Evolutionary conservation across 2,329 filamentous ascomycete species (phyloP).

Genomic region (Colletotrichum coccodes): DNA sequence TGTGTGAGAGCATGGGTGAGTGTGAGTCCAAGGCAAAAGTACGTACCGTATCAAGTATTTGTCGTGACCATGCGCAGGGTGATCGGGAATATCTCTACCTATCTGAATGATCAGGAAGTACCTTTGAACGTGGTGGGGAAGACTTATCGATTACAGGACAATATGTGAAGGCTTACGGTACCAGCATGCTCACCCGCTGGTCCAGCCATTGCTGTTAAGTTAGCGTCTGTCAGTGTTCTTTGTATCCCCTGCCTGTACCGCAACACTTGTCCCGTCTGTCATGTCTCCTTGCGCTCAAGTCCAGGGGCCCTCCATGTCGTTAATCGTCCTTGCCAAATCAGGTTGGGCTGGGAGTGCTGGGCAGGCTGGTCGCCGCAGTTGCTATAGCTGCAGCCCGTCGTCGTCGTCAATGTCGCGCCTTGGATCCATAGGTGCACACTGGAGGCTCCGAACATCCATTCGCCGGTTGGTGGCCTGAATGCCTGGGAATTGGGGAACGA

Average conservation of each 20-base stretch:
- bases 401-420: conserved; percentile 8
- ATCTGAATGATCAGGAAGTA: not conserved
- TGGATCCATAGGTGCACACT: not conserved
- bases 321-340: conserved; percentile 13
- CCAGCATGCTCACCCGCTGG: not conserved
- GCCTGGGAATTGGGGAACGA: conserved; percentile 1
- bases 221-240: conserved; percentile 6
- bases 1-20: not conserved
- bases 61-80: not conserved
- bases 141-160: not conserved
- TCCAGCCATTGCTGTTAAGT: not conserved
- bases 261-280: not conserved
- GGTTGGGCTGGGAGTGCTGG: not conserved
- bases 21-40: not conserved
- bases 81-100: not conserved
- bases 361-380: conserved; percentile 13
- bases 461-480: not conserved
- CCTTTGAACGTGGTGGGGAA: not conserved
- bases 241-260: not conserved
- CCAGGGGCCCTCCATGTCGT: conserved; percentile 2
- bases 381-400: conserved; percentile 20
- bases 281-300: not conserved
- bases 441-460: not conserved
- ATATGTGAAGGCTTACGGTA: not conserved
- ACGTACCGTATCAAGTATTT: not conserved